A percentile compares a stretch with the other conserved stretches of the same genome.
These are phyloP conservation scores for Collybiopsis confluens DNA, from an alignment of 768 basidiomycete genomes.

Conservation along the genomic window DNA sequence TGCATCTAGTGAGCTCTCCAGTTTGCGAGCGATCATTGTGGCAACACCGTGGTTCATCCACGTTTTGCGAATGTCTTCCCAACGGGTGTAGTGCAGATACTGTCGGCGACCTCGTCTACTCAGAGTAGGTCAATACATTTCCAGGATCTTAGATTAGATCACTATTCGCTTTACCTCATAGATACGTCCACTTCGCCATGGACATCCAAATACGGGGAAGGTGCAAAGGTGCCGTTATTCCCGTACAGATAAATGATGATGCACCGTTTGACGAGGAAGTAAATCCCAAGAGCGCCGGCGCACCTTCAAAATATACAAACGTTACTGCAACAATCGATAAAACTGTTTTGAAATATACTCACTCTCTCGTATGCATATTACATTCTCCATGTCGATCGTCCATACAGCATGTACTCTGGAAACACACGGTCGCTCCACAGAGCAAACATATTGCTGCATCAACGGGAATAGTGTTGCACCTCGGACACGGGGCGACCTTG, in stretches of 20 bases:
- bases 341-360: constrained; percentile 32
- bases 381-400: constrained; percentile 84
- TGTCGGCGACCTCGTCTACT: constrained; percentile 83
- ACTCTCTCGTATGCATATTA: constrained; percentile 95
- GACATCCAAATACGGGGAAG: constrained; percentile 88
- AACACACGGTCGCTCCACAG: constrained; percentile 84
- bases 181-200: constrained; percentile 93
- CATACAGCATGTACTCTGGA: constrained; percentile 89
- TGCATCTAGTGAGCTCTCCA: constrained; percentile 82
- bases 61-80: constrained; percentile 87
- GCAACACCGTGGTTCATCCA: constrained; percentile 93
- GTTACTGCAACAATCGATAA: constrained; percentile 6
- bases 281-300: constrained; percentile 84
- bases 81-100: constrained; percentile 76
- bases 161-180: constrained; percentile 80
- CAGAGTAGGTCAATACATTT: neutral
- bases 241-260: constrained; percentile 86
- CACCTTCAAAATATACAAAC: constrained; percentile 52
- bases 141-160: neutral
- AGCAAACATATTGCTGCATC: constrained; percentile 91
- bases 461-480: constrained; percentile 73
- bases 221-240: constrained; percentile 82
- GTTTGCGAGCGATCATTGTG: constrained; percentile 80
- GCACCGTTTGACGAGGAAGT: constrained; percentile 89
- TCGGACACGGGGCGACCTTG: constrained; percentile 66